Base-by-base conservation (phyloP, 2,329 filamentous ascomycete species). In the Xylariaceae sp. region DNA sequence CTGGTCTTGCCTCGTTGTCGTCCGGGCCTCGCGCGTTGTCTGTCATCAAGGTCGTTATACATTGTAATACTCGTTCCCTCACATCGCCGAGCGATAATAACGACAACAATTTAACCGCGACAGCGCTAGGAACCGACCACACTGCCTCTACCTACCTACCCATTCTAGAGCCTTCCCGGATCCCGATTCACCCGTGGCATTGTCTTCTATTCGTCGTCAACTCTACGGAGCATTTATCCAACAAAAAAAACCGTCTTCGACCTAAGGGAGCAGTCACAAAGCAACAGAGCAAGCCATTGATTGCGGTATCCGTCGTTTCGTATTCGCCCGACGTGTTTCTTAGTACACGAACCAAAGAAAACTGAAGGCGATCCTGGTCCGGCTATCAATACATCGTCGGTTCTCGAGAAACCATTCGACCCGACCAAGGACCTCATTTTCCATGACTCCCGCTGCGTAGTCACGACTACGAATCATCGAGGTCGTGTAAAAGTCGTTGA, bases 381-480 rank as follows among this genome's bases (percentile, higher is more conserved):
- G 30, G 32, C 42, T 12, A 8, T 27, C 30, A 30, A 48, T 45
- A 35, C 40, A 7, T 30, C n/a, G 39, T 35, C 41, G 34, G 2
- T 11, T 11, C 49, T 27, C 40, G 31, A 53, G 26, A 29, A 49
- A 48, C n/a, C 12, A 27, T 26, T 44, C 40, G 29, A 47, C n/a
- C 8, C 43, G 34, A 30, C 29, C 47, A 51, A 54, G 27, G 27
- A 8, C 27, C 29, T 50, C 12, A 30, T 53, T 40, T 59, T 55
- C 52, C 55, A 57, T 55, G 57, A 55, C 43, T 53, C 44, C 44
- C 41, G 9, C 46, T 39, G 50, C 40, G 35, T 58, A 53, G 41
- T 40, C 19, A 35, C 54, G 45, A 59, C 54, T 42, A 39, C 56
- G 44, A 54, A 56, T 49, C 31, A 47, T 58, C 46, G 29, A 57